A percentile compares a stretch with the other conserved stretches of the same genome.
phyloP scores from a whole-genome alignment of 345 rosid genomes.

The Rhizophora mangle region DNA sequence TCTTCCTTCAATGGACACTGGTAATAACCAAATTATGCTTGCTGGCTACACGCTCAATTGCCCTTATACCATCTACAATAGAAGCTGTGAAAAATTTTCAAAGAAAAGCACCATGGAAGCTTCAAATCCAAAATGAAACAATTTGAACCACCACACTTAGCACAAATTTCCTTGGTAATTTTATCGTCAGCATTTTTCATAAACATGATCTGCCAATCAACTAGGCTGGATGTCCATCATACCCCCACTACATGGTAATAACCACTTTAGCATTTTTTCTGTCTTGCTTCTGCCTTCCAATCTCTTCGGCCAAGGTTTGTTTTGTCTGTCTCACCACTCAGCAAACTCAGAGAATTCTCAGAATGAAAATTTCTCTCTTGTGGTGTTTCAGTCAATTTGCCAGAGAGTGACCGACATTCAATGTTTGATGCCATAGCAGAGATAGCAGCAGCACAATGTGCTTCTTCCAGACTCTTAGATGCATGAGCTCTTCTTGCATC shows the following conservation, averaged over 20 bases:
- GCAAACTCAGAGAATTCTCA: constrained; percentile 19
- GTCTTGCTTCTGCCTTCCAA: constrained; percentile 83
- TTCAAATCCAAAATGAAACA: constrained; percentile 7
- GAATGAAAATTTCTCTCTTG: constrained; percentile 20
- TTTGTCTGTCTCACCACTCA: constrained; percentile 20
- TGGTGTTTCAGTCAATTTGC: constrained; percentile 10
- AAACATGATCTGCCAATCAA: not conserved
- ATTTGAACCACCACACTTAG: constrained; percentile 1
- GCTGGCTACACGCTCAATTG: not conserved
- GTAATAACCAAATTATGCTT: not conserved
- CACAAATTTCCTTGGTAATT: not conserved
- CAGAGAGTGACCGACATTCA: constrained; percentile 18
- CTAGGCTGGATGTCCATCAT: constrained; percentile 1
- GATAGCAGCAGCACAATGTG: constrained; percentile 17
- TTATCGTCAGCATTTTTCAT: constrained; percentile 1
- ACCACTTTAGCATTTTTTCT: constrained; percentile 28
- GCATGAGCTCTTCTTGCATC: constrained; percentile 62
- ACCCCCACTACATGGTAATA: constrained; percentile 6
- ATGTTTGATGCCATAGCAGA: constrained; percentile 12
- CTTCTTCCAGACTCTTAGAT: constrained; percentile 25
- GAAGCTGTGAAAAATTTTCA: constrained; percentile 13
- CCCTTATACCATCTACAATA: constrained; percentile 7
- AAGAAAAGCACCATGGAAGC: constrained; percentile 1
- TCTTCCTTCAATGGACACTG: constrained; percentile 2
- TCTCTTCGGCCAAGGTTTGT: constrained; percentile 40